These are phyloP conservation scores for Leccinum uliginosum DNA, from an alignment of 768 basidiomycete genomes.

Conservation along the genomic window DNA sequence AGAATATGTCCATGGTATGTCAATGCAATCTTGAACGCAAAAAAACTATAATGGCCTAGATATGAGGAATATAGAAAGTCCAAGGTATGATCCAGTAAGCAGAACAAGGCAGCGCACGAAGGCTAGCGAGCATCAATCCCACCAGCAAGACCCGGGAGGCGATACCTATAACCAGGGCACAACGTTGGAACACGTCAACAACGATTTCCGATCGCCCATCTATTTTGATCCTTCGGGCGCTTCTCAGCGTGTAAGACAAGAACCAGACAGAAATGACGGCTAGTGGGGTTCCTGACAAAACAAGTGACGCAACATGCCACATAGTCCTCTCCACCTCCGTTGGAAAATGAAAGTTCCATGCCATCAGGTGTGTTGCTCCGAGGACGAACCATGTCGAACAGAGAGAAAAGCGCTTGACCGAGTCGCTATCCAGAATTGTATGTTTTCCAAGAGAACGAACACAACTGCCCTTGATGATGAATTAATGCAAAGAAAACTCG, in stretches of 20 bases:
- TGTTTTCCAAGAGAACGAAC: not conserved
- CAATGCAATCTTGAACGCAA: no score
- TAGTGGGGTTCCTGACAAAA: not conserved
- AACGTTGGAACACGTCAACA: not conserved
- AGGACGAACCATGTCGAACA: not conserved
- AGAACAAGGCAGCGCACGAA: not conserved
- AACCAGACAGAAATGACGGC: not conserved
- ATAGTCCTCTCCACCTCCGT: not conserved
- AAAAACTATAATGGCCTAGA: not conserved
- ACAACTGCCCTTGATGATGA: not conserved
- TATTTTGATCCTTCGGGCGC: no score
- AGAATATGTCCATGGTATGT: no score
- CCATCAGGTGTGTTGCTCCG: not conserved
- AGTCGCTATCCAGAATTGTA: not conserved
- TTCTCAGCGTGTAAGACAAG: not conserved
- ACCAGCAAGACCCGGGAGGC: not conserved
- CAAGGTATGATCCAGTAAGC: not conserved
- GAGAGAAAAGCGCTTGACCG: not conserved
- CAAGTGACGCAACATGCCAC: not conserved
- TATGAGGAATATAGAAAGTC: not conserved
- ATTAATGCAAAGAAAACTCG: not conserved
- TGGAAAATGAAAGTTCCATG: not conserved
- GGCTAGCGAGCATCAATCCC: not conserved
- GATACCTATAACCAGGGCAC: not conserved
- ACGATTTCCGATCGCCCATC: not conserved